Conservation (phyloP, 495 filamentous ascomycete genomes). For the Aspergillus taichungensis region DNA sequence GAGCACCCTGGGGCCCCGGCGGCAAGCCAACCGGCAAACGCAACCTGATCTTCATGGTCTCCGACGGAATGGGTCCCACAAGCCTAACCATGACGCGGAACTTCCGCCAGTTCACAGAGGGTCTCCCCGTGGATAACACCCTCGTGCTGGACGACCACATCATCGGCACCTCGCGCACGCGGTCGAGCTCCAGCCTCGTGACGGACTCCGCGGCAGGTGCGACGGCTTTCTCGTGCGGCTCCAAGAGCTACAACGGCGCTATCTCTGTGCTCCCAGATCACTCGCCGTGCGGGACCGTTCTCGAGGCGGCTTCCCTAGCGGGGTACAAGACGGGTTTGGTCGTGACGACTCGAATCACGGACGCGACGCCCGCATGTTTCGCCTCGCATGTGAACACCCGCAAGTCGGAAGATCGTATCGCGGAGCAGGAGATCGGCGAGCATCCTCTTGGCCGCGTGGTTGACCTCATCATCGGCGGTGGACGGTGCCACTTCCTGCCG, state of each 20-base stretch:
- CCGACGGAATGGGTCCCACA: conserved; percentile 94
- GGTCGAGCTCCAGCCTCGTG: conserved; percentile 71
- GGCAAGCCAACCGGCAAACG: conserved; percentile 62
- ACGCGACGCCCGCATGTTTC: conserved; percentile 96
- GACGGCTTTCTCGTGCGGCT: conserved; percentile 86
- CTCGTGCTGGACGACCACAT: conserved; percentile 77
- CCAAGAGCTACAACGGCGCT: conserved; percentile 93
- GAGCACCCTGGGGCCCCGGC: conserved; percentile 27
- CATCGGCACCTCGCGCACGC: conserved; percentile 80
- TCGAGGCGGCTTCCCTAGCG: conserved; percentile 85
- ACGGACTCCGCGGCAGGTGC: conserved; percentile 95
- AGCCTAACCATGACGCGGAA: conserved; percentile 76
- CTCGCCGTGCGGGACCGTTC: conserved; percentile 82
- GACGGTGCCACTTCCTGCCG: conserved; percentile 85
- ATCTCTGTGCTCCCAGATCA: conserved; percentile 82
- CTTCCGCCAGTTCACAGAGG: conserved; percentile 64
- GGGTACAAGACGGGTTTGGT: conserved; percentile 92
- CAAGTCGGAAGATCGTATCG: conserved; percentile 78
- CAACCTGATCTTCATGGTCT: conserved; percentile 98
- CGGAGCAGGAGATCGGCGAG: conserved; percentile 82
- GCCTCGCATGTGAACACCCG: conserved; percentile 78
- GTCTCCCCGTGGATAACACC: conserved; percentile 58
- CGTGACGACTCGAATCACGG: conserved; percentile 90
- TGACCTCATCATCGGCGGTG: conserved; percentile 87
- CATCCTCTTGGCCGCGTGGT: conserved; percentile 77